These are phyloP conservation scores for Blastocystis sp. DNA, from an alignment of 352 stramenopile species.

Conservation along the genomic window DNA sequence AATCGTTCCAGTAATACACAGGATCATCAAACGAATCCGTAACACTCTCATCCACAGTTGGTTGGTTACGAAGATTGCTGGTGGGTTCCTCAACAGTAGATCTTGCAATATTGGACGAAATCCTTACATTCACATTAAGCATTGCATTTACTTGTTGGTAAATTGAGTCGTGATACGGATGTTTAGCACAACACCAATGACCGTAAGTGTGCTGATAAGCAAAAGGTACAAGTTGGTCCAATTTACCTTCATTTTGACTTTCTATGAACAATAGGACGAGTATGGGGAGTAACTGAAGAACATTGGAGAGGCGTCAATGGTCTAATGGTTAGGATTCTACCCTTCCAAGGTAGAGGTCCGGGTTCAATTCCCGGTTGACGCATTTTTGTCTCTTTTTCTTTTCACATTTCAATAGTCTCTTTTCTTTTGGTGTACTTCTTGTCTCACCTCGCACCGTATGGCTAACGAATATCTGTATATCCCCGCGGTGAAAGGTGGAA, in stretches of 20 bases:
- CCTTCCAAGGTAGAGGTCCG: conserved; percentile 61
- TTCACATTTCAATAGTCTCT: not conserved
- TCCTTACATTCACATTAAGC: not conserved
- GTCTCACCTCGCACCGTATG: not conserved
- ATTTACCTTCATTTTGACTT: not conserved
- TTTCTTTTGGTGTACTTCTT: not conserved
- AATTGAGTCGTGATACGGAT: not conserved
- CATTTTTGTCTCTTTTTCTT: conserved; percentile 2
- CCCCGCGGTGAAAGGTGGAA: conserved; percentile 9
- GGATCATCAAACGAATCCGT: not conserved
- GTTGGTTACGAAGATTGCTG: not conserved
- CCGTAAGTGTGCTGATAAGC: not conserved
- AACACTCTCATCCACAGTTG: not conserved
- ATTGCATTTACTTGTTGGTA: not conserved
- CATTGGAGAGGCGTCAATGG: not conserved
- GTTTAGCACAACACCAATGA: not conserved
- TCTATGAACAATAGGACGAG: not conserved
- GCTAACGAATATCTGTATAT: not conserved
- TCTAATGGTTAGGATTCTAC: conserved; percentile 62
- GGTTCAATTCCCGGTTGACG: conserved; percentile 55
- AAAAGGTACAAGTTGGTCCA: not conserved
- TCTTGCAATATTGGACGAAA: not conserved
- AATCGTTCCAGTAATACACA: not conserved
- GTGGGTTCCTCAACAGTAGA: not conserved
- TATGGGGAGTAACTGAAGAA: not conserved